Base-by-base conservation (phyloP, 2,329 filamentous ascomycete species). In the Monosporascus ibericus region DNA sequence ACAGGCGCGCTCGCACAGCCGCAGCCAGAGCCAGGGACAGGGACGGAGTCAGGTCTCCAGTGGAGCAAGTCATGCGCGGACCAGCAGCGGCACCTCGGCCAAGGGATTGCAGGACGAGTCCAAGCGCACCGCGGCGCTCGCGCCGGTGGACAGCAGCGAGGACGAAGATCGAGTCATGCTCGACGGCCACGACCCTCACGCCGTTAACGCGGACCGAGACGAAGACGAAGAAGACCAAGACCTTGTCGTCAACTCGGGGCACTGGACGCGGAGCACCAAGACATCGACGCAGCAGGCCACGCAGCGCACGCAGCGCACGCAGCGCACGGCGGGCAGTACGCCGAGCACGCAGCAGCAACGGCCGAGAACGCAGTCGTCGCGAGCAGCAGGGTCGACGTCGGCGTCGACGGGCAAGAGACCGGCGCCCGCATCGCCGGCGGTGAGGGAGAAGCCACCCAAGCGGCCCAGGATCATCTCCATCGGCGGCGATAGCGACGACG, bases 391-490 rank as follows among this genome's bases (percentile, higher is more conserved):
- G 47, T 51, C 60, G 36, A 53, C 60, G 18, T 53, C 59, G 24
- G 52, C 55, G 11, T 57, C 57, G 25, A 58, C 59, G 24, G 55
- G 58, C 18, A 73, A 71, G 53, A 65, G 70, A 9, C 54, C 66
- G 5, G 66, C 69, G 14, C 9, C 22, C 5, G 54, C 61, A 64
- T 65, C 65, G 6, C 64, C 70, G 36, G 58, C 67, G 4, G 64
- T 57, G 37, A 67, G 58, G 47, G 68, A 72, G 17, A 69, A 68
- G 53, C 65, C 68, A 6, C 59, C 67, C 3, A 74, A 72, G 63
- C 66, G 64, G 49, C 56, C 67, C 15, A 64, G 65, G 47, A 58
- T 61, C 20, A 61, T 60, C 11, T 52, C 61, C 2, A 49, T 65
- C 1, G 51, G 54, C 1, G 56, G 38, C 17, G 17, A 40, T 8